Evolutionary conservation across 805 yeast species (phyloP), one percentile per base, ranked within the genome.

Genomic region (Kuraishia piskuri): DNA sequence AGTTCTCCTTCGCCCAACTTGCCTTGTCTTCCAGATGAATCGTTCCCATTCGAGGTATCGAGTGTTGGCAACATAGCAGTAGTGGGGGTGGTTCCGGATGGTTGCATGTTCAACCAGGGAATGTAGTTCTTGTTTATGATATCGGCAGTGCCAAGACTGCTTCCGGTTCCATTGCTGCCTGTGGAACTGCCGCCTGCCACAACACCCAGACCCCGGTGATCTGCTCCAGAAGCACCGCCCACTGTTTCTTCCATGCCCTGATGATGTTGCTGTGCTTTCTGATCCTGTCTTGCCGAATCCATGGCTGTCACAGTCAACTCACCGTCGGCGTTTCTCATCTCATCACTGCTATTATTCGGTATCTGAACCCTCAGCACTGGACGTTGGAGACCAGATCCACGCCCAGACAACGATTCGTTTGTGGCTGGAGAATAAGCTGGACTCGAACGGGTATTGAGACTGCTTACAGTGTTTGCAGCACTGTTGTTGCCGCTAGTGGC

Each of bases 301-400:
- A 74, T 50, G 1, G 81, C 80, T 3, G 82, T 73, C 22, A 77
- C 61, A 0, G 82, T 75, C 23, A 71, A 60, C 51, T 78, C 73
- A 60, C 78, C 65, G 63, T 74, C 73, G 53, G 68, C 54, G 56
- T 66, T 57, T 58, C 65, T 45, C 63, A 62, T 50, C 56, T 61
- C 23, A 66, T 61, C 53, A 71, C 70, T 52, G 69, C 57, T 23
- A 22, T 24, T 47, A 21, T 49, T 31, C 1, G 90, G 90, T n/a
- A 84, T 84, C 58, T 82, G 82, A 10, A 84, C 84, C 53, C 88
- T 67, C 48, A 84, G 67, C 1, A 83, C 75, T 1, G 90, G 90
- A 55, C 90, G 67, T 50, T 68, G 56, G 10, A 59, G 52, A 9
- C 20, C 23, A 19, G 40, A 22, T n/a, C 22, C n/a, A n/a, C 47